Conservation (phyloP, 305 asterid genomes). For the Caryopteris hybrid region DNA sequence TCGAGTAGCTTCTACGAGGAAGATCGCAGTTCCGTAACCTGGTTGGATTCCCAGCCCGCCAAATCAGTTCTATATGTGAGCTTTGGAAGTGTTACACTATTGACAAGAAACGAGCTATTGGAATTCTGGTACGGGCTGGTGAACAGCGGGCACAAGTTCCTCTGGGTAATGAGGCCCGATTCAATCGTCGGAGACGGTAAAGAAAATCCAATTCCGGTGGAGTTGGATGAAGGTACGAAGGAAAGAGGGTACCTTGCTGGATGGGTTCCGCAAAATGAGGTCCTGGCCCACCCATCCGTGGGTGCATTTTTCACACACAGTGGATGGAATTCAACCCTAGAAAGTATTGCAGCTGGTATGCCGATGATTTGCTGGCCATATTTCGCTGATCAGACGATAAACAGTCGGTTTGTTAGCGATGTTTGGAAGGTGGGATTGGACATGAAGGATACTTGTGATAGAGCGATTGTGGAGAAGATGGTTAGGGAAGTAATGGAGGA, state of each 20-base stretch:
- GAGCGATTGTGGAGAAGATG: constrained; percentile 33
- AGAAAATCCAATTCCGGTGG: constrained; percentile 16
- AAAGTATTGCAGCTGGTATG: constrained; percentile 24
- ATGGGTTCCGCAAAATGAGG: constrained; percentile 48
- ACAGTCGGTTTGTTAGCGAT: constrained; percentile 38
- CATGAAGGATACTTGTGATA: constrained; percentile 37
- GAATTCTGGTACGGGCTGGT: constrained; percentile 48
- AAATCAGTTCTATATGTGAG: constrained; percentile 40
- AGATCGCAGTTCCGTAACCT: constrained; percentile 31
- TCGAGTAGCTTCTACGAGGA: constrained; percentile 37
- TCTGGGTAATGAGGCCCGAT: constrained; percentile 46
- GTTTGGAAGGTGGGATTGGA: constrained; percentile 45
- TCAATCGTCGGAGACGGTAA: constrained; percentile 20
- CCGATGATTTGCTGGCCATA: constrained; percentile 46
- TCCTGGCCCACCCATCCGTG: constrained; percentile 27
- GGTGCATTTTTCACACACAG: constrained; percentile 39
- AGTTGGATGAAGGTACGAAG: constrained; percentile 29
- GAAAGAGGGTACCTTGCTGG: constrained; percentile 38
- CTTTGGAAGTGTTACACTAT: constrained; percentile 31
- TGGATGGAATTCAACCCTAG: constrained; percentile 40
- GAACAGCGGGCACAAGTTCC: constrained; percentile 35
- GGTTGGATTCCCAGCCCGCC: constrained; percentile 33
- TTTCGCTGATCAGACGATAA: constrained; percentile 31
- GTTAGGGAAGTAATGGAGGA: constrained; percentile 34
- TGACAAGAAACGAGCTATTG: constrained; percentile 24